Evolutionary conservation across 2,329 filamentous ascomycete genomes (phyloP).

Genomic region (Aspergillus viridinutans): DNA sequence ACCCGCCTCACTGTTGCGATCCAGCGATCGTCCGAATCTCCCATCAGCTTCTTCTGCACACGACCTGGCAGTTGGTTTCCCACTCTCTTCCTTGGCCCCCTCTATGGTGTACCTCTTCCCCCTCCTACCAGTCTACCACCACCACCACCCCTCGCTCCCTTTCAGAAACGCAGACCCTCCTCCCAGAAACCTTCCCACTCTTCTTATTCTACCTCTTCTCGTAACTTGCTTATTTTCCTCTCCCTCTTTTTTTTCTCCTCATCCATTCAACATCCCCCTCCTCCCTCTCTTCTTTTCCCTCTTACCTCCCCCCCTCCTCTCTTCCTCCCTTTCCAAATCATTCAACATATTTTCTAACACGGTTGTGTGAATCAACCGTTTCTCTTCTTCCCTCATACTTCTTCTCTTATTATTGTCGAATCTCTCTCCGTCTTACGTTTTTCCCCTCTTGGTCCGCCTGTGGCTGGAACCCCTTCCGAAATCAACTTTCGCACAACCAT

Average conservation of each 20-base stretch:
- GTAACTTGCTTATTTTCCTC: conserved; percentile 4
- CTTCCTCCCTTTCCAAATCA: conserved; percentile 12
- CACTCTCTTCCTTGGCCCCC: conserved; percentile 13
- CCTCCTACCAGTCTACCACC: too few relatives aligned
- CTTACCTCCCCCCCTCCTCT: conserved; percentile 17
- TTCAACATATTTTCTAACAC: conserved; percentile 20
- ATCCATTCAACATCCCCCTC: conserved; percentile 3
- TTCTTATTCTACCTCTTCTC: conserved; percentile 10
- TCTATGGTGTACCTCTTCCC: conserved; percentile 1
- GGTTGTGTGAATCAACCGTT: conserved; percentile 6
- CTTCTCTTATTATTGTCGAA: too few relatives aligned
- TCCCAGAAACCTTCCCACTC: conserved; percentile 1
- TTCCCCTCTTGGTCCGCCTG: conserved; percentile 29
- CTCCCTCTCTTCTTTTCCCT: conserved; percentile 14
- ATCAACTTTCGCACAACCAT: conserved; percentile 19
- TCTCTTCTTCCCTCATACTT: not conserved
- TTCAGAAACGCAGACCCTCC: too few relatives aligned
- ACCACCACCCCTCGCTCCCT: too few relatives aligned
- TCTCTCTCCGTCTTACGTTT: too few relatives aligned
- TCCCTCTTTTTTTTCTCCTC: conserved; percentile 15
- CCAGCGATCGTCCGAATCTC: conserved; percentile 20
- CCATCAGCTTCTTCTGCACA: conserved; percentile 17
- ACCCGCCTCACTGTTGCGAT: conserved; percentile 23
- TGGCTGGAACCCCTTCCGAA: conserved; percentile 35
- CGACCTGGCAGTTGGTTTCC: conserved; percentile 16